Evolutionary conservation across 495 filamentous ascomycete genomes (phyloP).

Genomic region (Parathielavia appendiculata): DNA sequence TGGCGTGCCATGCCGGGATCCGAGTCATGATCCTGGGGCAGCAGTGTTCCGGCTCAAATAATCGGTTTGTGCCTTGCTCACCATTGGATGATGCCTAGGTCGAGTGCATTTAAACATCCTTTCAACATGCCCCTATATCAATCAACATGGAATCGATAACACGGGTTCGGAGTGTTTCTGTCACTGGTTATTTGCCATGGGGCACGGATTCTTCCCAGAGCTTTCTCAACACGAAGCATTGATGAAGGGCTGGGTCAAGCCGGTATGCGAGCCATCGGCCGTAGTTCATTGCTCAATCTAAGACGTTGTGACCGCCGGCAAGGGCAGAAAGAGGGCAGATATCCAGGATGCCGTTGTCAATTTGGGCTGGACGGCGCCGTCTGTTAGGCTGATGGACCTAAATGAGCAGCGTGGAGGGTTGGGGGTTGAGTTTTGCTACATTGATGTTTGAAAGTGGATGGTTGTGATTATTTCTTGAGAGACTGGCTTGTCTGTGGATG

Average conservation of each 20-base stretch:
- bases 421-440: conserved; percentile 31
- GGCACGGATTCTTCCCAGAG: too few species aligned
- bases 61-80: neutral
- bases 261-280: neutral
- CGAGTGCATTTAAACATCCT: neutral
- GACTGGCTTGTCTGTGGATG: too few species aligned
- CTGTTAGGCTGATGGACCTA: conserved; percentile 27
- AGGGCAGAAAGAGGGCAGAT: neutral
- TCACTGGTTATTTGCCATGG: neutral
- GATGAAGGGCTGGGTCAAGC: neutral
- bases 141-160: neutral
- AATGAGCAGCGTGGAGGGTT: conserved; percentile 27
- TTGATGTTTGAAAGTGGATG: conserved; percentile 26
- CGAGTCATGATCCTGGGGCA: neutral
- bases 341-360: conserved; percentile 23
- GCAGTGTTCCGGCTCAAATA: neutral
- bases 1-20: neutral
- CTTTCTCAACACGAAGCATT: too few species aligned
- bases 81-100: neutral
- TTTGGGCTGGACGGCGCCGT: conserved; percentile 32
- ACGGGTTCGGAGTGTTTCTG: neutral
- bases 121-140: neutral
- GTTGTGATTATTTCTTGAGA: neutral
- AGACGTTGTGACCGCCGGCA: neutral
- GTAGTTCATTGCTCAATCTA: neutral